Conservation (phyloP, 176 grass and related monocot genomes). For the Microstegium vimineum region DNA sequence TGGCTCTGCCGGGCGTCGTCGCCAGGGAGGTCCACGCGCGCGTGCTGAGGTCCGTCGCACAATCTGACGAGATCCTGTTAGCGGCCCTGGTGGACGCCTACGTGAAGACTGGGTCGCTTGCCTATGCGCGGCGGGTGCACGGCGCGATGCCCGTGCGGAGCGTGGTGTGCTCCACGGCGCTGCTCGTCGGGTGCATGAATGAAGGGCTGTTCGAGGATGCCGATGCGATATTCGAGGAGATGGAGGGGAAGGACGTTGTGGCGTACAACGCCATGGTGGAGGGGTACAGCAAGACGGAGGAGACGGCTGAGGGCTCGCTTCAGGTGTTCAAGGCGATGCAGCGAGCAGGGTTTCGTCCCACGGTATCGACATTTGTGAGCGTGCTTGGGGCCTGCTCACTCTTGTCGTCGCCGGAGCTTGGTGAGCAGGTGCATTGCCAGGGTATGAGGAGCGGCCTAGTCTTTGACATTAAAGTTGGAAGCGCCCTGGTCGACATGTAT, state of each 20-base stretch:
- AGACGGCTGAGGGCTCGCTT: conserved; percentile 43
- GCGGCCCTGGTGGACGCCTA: conserved; percentile 74
- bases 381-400: conserved; percentile 75
- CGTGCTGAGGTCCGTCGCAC: conserved; percentile 34
- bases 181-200: conserved; percentile 78
- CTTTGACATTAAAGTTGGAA: conserved; percentile 52
- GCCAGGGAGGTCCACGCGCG: conserved; percentile 60
- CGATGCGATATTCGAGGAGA: conserved; percentile 42
- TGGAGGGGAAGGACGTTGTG: conserved; percentile 53
- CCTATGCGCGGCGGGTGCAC: conserved; percentile 50
- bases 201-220: conserved; percentile 47
- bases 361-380: conserved; percentile 64
- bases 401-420: conserved; percentile 51
- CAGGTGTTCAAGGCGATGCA: conserved; percentile 68
- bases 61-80: conserved; percentile 55
- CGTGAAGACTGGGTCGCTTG: conserved; percentile 47
- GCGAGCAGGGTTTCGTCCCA: conserved; percentile 34
- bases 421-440: conserved; percentile 76
- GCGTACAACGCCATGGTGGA: conserved; percentile 78
- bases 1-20: conserved; percentile 18
- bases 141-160: conserved; percentile 30
- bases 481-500: conserved; percentile 87
- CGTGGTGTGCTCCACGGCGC: conserved; percentile 67
- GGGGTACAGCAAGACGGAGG: conserved; percentile 57
- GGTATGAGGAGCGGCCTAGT: conserved; percentile 39